These are phyloP conservation scores for Potentilla sterilis DNA, from an alignment of 306 rosid genomes.

Conservation along the genomic window DNA sequence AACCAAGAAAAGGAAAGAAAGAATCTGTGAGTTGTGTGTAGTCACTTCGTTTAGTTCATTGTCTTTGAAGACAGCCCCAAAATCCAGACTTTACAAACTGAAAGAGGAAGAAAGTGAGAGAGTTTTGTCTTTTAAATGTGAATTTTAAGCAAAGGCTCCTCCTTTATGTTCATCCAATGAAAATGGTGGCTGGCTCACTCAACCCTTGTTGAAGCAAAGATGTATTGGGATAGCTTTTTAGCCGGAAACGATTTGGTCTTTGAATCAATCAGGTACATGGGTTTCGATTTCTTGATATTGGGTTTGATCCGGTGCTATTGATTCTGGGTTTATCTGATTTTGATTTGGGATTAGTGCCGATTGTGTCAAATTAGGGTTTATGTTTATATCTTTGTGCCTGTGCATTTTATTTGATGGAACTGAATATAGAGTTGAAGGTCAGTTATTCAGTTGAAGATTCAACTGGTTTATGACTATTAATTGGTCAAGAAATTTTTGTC, in stretches of 20 bases:
- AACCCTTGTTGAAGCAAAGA: conserved; percentile 8
- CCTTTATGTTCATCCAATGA: not conserved
- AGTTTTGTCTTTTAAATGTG: not conserved
- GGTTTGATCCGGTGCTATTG: not conserved
- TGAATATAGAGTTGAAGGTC: not conserved
- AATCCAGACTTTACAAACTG: not conserved
- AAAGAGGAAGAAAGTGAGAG: conserved; percentile 13
- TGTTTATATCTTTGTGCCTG: not conserved
- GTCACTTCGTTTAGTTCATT: conserved; percentile 19
- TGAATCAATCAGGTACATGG: conserved; percentile 23
- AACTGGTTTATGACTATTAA: not conserved
- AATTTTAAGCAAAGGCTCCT: conserved; percentile 9
- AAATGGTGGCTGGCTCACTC: not conserved
- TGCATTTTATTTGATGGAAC: not conserved
- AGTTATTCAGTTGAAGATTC: conserved; percentile 10
- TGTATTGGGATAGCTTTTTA: not conserved
- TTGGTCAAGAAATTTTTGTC: not conserved
- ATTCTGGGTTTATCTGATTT: conserved; percentile 1
- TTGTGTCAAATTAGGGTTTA: conserved; percentile 5
- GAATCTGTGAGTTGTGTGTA: not conserved
- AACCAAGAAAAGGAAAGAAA: not conserved
- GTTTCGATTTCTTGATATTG: not conserved
- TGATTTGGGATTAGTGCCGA: not conserved
- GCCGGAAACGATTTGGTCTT: not conserved
- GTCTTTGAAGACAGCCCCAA: not conserved